A percentile compares a stretch with the other conserved stretches of the same genome.
Evolutionary conservation across 495 filamentous ascomycete genomes (phyloP).

Genomic region (Annulohypoxylon moriforme): DNA sequence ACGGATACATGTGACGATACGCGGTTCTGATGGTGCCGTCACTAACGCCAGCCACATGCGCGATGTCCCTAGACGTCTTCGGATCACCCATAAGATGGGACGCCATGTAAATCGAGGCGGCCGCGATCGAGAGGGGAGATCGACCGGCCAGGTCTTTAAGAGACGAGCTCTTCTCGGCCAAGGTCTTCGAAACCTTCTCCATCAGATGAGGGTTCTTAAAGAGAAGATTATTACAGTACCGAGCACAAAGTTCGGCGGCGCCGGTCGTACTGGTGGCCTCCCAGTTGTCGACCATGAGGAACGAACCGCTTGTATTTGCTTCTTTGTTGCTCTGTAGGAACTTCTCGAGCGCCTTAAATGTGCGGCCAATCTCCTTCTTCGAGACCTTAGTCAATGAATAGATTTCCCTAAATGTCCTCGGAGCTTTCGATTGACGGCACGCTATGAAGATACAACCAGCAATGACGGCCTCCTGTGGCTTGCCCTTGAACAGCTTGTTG

Average conservation of each 20-base stretch:
- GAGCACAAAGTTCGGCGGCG: slow-evolving; percentile 84
- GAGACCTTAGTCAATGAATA: slow-evolving; percentile 90
- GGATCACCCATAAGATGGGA: slow-evolving; percentile 81
- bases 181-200: slow-evolving; percentile 74
- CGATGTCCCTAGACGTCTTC: slow-evolving; percentile 87
- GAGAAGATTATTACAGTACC: slow-evolving; percentile 84
- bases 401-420: slow-evolving; percentile 92
- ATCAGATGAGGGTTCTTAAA: slow-evolving; percentile 72
- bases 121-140: slow-evolving; percentile 92
- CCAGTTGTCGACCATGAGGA: slow-evolving; percentile 66
- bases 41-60: slow-evolving; percentile 82
- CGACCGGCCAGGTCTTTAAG: slow-evolving; percentile 87
- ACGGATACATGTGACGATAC: slow-evolving; percentile 85
- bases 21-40: slow-evolving; percentile 96
- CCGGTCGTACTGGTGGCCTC: slow-evolving; percentile 81
- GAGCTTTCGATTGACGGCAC: slow-evolving; percentile 86
- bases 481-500: slow-evolving; percentile 92
- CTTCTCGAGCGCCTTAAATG: slow-evolving; percentile 91
- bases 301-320: slow-evolving; percentile 42
- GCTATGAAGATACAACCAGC: slow-evolving; percentile 98
- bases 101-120: slow-evolving; percentile 95
- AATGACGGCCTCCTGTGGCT: slow-evolving; percentile 91
- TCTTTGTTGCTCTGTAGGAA: slow-evolving; percentile 73
- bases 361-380: slow-evolving; percentile 96
- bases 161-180: slow-evolving; percentile 77